phyloP scores from a whole-genome alignment of 805 yeast species.

The Tetrapisispora fleetii region DNA sequence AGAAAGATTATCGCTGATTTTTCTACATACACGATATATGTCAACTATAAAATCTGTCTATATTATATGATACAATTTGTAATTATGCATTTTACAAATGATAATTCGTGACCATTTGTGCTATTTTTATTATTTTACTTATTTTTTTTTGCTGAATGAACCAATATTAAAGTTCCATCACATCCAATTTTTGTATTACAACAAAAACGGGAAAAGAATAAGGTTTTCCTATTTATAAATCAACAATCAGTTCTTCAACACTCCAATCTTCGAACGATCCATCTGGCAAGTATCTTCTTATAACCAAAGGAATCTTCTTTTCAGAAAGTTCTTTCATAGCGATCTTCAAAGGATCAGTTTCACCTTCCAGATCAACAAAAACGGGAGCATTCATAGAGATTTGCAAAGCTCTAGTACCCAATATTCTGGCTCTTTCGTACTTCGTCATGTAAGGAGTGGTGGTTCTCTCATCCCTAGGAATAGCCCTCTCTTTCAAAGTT shows the following conservation, averaged over 20 bases:
- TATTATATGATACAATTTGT: neutral
- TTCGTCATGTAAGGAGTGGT: slow-evolving; percentile 99
- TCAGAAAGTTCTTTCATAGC: slow-evolving; percentile 96
- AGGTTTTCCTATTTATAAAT: slow-evolving; percentile 33
- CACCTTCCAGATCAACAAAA: slow-evolving; percentile 95
- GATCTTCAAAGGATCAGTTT: slow-evolving; percentile 95
- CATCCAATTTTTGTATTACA: no score
- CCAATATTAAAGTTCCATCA: no score
- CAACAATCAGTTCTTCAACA: slow-evolving; percentile 92
- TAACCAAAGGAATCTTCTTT: slow-evolving; percentile 88
- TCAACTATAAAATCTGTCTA: neutral
- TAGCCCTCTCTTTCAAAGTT: slow-evolving; percentile 70
- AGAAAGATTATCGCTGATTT: neutral
- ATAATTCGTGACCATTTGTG: neutral
- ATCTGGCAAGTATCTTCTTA: slow-evolving; percentile 93
- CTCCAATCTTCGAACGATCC: slow-evolving; percentile 98
- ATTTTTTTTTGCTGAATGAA: no score
- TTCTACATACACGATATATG: neutral
- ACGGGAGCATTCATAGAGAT: slow-evolving; percentile 98
- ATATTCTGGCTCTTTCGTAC: slow-evolving; percentile 93
- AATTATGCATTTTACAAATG: neutral
- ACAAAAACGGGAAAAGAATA: no score
- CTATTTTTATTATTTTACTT: neutral
- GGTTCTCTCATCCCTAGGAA: slow-evolving; percentile 77
- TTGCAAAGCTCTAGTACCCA: slow-evolving; percentile 96